Evolutionary conservation across 768 basidiomycete genomes (phyloP).

Genomic region (Naematelia encephala): DNA sequence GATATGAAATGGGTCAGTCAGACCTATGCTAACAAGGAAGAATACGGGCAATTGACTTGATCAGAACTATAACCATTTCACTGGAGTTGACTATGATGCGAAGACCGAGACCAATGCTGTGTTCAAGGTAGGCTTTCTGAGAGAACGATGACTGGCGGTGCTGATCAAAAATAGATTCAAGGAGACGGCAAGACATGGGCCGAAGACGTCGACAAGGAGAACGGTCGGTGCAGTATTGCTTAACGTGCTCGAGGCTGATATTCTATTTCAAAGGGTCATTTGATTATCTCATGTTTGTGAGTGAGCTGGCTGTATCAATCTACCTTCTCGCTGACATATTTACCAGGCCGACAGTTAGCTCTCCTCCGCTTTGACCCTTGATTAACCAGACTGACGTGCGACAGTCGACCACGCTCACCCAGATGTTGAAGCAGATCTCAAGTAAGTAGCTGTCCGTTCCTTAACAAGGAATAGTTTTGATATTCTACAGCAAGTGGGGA

Average conservation of each 20-base stretch:
- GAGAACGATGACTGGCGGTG: neutral
- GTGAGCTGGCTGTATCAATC: conserved; percentile 9
- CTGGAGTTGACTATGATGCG: conserved; percentile 83
- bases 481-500: conserved; percentile 59
- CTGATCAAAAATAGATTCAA: conserved; percentile 56
- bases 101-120: conserved; percentile 60
- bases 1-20: conserved; percentile 36
- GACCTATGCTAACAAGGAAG: neutral
- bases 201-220: conserved; percentile 68
- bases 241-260: neutral
- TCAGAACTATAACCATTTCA: conserved; percentile 58
- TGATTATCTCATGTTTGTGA: conserved; percentile 50
- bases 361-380: neutral
- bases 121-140: conserved; percentile 57
- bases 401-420: conserved; percentile 76
- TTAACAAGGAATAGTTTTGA: neutral
- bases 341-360: conserved; percentile 26
- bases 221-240: conserved; percentile 62
- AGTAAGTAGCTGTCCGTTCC: conserved; percentile 16
- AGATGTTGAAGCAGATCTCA: conserved; percentile 69
- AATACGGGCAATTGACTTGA: conserved; percentile 7
- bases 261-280: conserved; percentile 27
- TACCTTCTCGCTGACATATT: neutral
- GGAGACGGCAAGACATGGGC: conserved; percentile 76
- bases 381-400: conserved; percentile 9